Evolutionary conservation across 352 stramenopile species (phyloP).

Genomic region (Elongisporangium prolatum): DNA sequence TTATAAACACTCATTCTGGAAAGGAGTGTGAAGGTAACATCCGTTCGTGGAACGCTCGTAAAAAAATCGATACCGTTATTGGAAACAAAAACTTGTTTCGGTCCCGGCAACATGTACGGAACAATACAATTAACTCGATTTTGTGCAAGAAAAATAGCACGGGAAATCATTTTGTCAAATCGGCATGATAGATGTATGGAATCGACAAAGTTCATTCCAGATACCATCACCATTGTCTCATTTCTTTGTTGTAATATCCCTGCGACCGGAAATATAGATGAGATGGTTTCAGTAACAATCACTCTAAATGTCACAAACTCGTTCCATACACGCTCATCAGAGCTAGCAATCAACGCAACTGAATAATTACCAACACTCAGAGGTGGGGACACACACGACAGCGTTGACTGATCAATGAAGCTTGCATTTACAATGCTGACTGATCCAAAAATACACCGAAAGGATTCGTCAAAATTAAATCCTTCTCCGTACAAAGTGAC

Average conservation of each 20-base stretch:
- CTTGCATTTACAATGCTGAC: constrained; percentile 6
- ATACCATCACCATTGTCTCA: constrained; percentile 24
- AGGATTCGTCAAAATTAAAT: constrained; percentile 11
- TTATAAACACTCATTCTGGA: constrained; percentile 28
- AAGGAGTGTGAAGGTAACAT: constrained; percentile 21
- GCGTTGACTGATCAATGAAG: background rate
- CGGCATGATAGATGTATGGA: constrained; percentile 30
- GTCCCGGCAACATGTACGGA: constrained; percentile 36
- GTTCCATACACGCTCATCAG: constrained; percentile 11
- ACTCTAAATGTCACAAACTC: constrained; percentile 26
- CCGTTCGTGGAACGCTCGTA: constrained; percentile 4
- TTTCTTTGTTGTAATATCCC: constrained; percentile 16
- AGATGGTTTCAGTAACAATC: constrained; percentile 26
- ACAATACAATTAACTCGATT: constrained; percentile 46
- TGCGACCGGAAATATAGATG: constrained; percentile 15
- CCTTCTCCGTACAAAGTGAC: constrained; percentile 18
- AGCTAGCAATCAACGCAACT: constrained; percentile 24
- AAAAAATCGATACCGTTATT: constrained; percentile 61
- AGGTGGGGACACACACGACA: constrained; percentile 22
- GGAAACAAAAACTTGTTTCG: constrained; percentile 33
- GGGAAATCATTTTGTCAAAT: constrained; percentile 30
- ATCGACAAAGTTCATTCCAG: constrained; percentile 48
- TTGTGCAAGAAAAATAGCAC: constrained; percentile 36
- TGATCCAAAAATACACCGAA: constrained; percentile 29
- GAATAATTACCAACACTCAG: constrained; percentile 22